Conservation (phyloP, 2,329 filamentous ascomycete species). For the Paecilomyces sp. region DNA sequence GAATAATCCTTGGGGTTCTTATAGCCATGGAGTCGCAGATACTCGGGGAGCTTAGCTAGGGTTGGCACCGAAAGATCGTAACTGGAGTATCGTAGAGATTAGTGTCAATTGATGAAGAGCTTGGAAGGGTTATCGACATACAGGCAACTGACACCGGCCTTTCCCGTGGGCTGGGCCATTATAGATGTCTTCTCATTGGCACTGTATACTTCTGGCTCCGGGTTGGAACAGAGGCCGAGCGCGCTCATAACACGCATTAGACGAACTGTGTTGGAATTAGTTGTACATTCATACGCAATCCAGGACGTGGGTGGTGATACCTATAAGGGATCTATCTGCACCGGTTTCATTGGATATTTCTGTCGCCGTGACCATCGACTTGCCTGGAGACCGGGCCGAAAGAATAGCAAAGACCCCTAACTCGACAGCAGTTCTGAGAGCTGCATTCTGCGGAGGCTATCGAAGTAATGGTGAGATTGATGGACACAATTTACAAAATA, state of each 20-base stretch:
- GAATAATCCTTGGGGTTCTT: conserved; percentile 20
- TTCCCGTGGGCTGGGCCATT: conserved; percentile 19
- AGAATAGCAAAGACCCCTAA: conserved; percentile 21
- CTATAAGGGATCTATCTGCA: conserved; percentile 22
- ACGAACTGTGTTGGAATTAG: conserved; percentile 11
- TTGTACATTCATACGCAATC: not conserved
- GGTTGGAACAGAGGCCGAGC: conserved; percentile 17
- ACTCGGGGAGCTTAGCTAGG: conserved; percentile 22
- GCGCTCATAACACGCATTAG: conserved; percentile 24
- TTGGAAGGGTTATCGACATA: conserved; percentile 7
- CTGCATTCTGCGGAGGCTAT: conserved; percentile 27
- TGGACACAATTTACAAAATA: not conserved
- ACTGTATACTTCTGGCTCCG: conserved; percentile 13
- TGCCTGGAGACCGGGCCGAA: conserved; percentile 10
- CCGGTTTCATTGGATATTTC: conserved; percentile 20
- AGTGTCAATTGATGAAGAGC: not conserved
- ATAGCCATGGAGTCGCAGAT: conserved; percentile 19
- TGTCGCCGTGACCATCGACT: conserved; percentile 15
- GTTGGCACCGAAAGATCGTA: conserved; percentile 26
- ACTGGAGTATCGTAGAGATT: conserved; percentile 2
- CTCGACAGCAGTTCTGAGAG: conserved; percentile 23
- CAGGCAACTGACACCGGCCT: conserved; percentile 23
- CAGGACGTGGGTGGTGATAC: conserved; percentile 7
- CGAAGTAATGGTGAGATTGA: not conserved
- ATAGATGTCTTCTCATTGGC: conserved; percentile 20